Conservation (phyloP, 1,284 basidiomycete species). For the Coniophora puteana region DNA sequence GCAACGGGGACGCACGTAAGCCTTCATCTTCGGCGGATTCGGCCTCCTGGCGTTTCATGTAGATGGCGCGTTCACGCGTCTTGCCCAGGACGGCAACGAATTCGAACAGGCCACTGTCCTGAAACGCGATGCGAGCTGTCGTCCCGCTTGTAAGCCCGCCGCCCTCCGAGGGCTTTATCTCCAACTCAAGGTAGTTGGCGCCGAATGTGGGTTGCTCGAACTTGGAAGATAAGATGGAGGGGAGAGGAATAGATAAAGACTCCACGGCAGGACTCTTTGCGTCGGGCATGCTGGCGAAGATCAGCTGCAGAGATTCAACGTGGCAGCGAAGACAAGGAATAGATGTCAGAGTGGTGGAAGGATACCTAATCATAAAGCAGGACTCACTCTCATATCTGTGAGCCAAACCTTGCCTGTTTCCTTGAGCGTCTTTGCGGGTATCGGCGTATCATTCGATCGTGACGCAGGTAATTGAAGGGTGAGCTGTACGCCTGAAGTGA, state of each 20-base stretch:
- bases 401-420: slow-evolving; percentile 55
- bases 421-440: slow-evolving; percentile 56
- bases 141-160: slow-evolving; percentile 66
- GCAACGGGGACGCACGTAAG: slow-evolving; percentile 51
- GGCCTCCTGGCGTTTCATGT: slow-evolving; percentile 61
- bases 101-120: slow-evolving; percentile 64
- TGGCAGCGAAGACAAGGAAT: slow-evolving; percentile 2
- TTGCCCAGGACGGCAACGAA: slow-evolving; percentile 72
- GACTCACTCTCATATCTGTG: slow-evolving; percentile 68
- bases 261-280: slow-evolving; percentile 36
- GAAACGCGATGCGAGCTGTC: slow-evolving; percentile 62
- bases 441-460: slow-evolving; percentile 33
- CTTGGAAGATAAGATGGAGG: slow-evolving; percentile 59
- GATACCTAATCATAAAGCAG: slow-evolving; percentile 6
- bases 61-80: slow-evolving; percentile 67
- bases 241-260: slow-evolving; percentile 56
- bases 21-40: slow-evolving; percentile 55
- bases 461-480: slow-evolving; percentile 51
- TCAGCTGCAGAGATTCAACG: slow-evolving; percentile 41
- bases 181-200: slow-evolving; percentile 62
- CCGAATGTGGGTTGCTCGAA: slow-evolving; percentile 75
- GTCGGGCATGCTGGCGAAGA: slow-evolving; percentile 48
- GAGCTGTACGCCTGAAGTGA: slow-evolving; percentile 57
- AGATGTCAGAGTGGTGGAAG: too few species aligned
- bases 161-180: slow-evolving; percentile 58